phyloP scores from a whole-genome alignment of 805 yeast species.

The Starmerella stigmatis region DNA sequence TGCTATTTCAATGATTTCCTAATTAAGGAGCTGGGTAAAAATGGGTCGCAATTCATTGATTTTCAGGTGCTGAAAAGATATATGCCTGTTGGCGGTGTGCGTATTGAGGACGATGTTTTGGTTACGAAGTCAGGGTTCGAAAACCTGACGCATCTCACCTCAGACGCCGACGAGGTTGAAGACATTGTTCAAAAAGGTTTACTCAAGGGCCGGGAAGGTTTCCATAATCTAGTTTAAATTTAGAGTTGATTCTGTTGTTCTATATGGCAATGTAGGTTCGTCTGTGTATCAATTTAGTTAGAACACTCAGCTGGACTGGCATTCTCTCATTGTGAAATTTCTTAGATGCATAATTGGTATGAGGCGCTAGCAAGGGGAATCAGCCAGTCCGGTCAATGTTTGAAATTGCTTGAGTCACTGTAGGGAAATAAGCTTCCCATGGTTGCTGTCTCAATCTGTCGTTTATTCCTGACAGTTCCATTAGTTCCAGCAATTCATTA shows the following conservation, averaged over 20 bases:
- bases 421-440: slow-evolving; percentile 34
- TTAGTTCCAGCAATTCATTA: slow-evolving; percentile 38
- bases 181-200: slow-evolving; percentile 61
- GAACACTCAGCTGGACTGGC: not conserved
- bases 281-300: not conserved
- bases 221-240: slow-evolving; percentile 16
- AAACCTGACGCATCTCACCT: slow-evolving; percentile 70
- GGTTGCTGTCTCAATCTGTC: slow-evolving; percentile 31
- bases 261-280: not conserved
- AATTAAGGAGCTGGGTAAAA: slow-evolving; percentile 36
- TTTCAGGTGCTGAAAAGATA: slow-evolving; percentile 59
- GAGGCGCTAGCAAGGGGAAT: too few relatives aligned
- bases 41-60: slow-evolving; percentile 47
- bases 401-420: slow-evolving; percentile 44
- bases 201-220: slow-evolving; percentile 31
- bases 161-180: slow-evolving; percentile 74
- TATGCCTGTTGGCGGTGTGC: slow-evolving; percentile 89
- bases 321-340: not conserved
- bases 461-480: slow-evolving; percentile 48
- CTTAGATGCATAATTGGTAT: not conserved
- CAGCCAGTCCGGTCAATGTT: slow-evolving; percentile 9
- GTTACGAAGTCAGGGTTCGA: slow-evolving; percentile 70
- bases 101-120: slow-evolving; percentile 87
- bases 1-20: slow-evolving; percentile 78
- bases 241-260: not conserved